These are phyloP conservation scores for Mortierella sp. DNA, from an alignment of 371 early-diverging fungal species.

Conservation along the genomic window DNA sequence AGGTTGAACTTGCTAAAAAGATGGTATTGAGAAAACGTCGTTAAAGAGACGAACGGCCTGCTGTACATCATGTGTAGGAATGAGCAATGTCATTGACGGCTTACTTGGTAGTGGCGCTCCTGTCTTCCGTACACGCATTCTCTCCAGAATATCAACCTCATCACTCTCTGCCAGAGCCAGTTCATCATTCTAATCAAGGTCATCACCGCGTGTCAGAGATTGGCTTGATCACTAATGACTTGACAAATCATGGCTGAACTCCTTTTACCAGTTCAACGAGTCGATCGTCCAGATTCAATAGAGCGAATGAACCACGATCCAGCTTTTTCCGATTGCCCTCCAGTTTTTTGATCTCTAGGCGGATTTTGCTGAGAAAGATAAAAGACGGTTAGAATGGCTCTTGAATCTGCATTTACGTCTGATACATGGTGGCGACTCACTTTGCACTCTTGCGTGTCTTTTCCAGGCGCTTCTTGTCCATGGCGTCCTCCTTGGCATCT, in stretches of 20 bases:
- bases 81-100: background rate
- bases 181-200: constrained; percentile 38
- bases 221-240: no score
- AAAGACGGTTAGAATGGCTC: constrained; percentile 3
- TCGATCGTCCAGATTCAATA: constrained; percentile 31
- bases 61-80: no score
- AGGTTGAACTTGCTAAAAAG: background rate
- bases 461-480: constrained; percentile 63
- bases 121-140: constrained; percentile 47
- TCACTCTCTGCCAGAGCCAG: constrained; percentile 57
- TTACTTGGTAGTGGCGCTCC: constrained; percentile 16
- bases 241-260: no score
- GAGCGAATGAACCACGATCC: constrained; percentile 33
- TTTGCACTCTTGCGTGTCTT: constrained; percentile 60
- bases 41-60: no score
- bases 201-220: constrained; percentile 11
- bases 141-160: constrained; percentile 59
- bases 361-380: constrained; percentile 52
- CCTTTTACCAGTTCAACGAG: constrained; percentile 23
- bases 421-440: constrained; percentile 48
- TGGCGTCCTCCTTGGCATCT: constrained; percentile 64
- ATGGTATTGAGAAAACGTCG: background rate
- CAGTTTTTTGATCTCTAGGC: constrained; percentile 54
- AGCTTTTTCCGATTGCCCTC: constrained; percentile 47
- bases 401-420: background rate